Evolutionary conservation across 2,329 filamentous ascomycete genomes (phyloP).

Genomic region (Claviceps purpurea): DNA sequence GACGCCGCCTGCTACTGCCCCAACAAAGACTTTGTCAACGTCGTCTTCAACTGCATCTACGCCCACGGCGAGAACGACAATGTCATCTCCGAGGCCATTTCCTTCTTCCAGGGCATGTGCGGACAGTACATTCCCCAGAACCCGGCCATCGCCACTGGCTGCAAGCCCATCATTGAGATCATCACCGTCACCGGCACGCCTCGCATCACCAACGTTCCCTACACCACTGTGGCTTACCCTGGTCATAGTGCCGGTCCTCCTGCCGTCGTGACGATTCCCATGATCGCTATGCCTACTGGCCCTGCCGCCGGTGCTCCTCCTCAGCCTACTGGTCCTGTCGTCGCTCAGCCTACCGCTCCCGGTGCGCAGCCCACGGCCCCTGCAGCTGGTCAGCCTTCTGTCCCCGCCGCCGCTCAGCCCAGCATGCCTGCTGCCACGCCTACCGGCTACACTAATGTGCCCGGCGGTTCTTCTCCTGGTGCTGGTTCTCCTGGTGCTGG

Average conservation of each 20-base stretch:
- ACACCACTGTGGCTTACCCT: constrained; percentile 37
- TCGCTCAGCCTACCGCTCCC: constrained; percentile 3
- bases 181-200: constrained; percentile 40
- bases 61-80: constrained; percentile 56
- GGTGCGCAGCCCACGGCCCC: constrained; percentile 4
- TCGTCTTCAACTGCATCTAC: constrained; percentile 69
- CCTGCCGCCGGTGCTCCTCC: constrained; percentile 7
- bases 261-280: constrained; percentile 39
- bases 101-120: constrained; percentile 87
- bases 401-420: constrained; percentile 1
- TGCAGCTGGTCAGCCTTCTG: constrained; percentile 4
- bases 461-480: not conserved
- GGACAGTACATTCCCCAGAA: constrained; percentile 60
- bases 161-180: constrained; percentile 50
- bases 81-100: constrained; percentile 56
- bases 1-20: constrained; percentile 82
- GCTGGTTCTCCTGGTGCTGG: not conserved
- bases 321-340: constrained; percentile 3
- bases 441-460: constrained; percentile 2
- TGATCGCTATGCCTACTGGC: constrained; percentile 34
- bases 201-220: constrained; percentile 32
- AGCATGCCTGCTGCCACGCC: constrained; percentile 7
- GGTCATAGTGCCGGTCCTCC: constrained; percentile 29
- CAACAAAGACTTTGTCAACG: constrained; percentile 58
- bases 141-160: constrained; percentile 71